Conservation (phyloP, 768 basidiomycete species). For the Megacollybia marginata region DNA sequence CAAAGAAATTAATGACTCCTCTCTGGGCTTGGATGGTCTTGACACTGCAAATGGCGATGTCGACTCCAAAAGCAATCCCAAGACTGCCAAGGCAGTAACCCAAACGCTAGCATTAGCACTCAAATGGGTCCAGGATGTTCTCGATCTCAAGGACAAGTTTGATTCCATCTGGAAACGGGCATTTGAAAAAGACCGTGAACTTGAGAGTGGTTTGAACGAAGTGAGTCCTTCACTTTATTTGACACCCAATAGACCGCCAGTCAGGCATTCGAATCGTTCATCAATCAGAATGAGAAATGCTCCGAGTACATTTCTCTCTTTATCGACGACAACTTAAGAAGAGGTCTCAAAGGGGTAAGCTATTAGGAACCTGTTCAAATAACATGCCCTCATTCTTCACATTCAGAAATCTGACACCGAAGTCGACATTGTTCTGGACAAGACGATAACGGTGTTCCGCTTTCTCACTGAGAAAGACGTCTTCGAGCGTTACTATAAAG, state of each 20-base stretch:
- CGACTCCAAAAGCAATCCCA: slow-evolving; percentile 39
- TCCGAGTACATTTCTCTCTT: slow-evolving; percentile 95
- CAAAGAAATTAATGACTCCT: slow-evolving; percentile 66
- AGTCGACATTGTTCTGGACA: slow-evolving; percentile 84
- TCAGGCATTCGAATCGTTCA: slow-evolving; percentile 88
- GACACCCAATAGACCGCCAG: not conserved
- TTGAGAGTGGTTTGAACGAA: slow-evolving; percentile 82
- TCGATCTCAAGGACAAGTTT: slow-evolving; percentile 89
- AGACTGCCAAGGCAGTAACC: slow-evolving; percentile 27
- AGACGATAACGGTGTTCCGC: slow-evolving; percentile 93
- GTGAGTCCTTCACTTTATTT: slow-evolving; percentile 32
- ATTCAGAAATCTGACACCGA: slow-evolving; percentile 89
- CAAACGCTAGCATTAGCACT: slow-evolving; percentile 60
- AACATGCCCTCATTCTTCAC: slow-evolving; percentile 3
- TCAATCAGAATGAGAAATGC: slow-evolving; percentile 81
- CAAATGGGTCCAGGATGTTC: slow-evolving; percentile 89
- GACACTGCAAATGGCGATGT: slow-evolving; percentile 27
- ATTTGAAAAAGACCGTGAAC: slow-evolving; percentile 63
- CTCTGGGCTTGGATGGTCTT: slow-evolving; percentile 31
- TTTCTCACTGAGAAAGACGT: slow-evolving; percentile 93
- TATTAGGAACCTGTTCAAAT: slow-evolving; percentile 4
- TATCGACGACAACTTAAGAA: slow-evolving; percentile 93
- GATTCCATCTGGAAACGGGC: slow-evolving; percentile 66
- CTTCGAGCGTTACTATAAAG: slow-evolving; percentile 97
- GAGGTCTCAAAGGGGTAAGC: slow-evolving; percentile 87